Base-by-base conservation (phyloP, 106 monocot species). In the Vanilla planifolia region DNA sequence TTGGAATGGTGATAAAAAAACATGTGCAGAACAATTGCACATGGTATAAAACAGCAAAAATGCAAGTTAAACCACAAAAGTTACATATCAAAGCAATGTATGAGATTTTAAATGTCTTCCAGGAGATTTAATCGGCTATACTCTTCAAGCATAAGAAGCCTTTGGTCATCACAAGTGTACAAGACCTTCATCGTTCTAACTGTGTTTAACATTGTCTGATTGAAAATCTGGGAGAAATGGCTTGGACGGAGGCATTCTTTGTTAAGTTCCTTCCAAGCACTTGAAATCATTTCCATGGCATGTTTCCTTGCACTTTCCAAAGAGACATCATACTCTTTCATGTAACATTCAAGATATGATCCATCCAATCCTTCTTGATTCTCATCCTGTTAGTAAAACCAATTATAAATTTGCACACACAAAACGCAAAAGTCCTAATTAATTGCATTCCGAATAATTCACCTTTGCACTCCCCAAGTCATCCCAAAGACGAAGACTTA, bases 391-490 rank as follows among this genome's bases (percentile, higher is more conserved):
- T 16, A 21, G 16, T 3, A 19, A 15, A 9, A 14, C 19, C 9
- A 16, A 46, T 37, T 10, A 37, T 37, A 5, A 37, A 37, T 10
- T 6, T 37, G 37, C 37, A 37, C 37, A 37, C 37, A 37, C 4
- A 37, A 37, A 9, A 37, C 37, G 4, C 37, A 37, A 37, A 37
- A 37, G n/a, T n/a, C n/a, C 37, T 10, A 10, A 37, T 5, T 10
- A 10, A 37, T 37, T 37, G 37, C 37, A 37, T 22, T 52, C 5
- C 8, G 9, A 52, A 52, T 6, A 5, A 19, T 22, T 52, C 25
- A 74, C 75, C 75, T 72, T 47, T 11, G 72, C 75, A 68, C 67
- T 67, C 22, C 71, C 76, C 22, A 81, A 48, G 45, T 81, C 75
- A 60, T 81, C 76, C 67, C 67, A 68, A 52, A 81, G 76, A 1